A percentile compares a stretch with the other conserved stretches of the same genome.
Evolutionary conservation across 208 protist species (phyloP).

Genomic region (Leishmania martiniquensis): DNA sequence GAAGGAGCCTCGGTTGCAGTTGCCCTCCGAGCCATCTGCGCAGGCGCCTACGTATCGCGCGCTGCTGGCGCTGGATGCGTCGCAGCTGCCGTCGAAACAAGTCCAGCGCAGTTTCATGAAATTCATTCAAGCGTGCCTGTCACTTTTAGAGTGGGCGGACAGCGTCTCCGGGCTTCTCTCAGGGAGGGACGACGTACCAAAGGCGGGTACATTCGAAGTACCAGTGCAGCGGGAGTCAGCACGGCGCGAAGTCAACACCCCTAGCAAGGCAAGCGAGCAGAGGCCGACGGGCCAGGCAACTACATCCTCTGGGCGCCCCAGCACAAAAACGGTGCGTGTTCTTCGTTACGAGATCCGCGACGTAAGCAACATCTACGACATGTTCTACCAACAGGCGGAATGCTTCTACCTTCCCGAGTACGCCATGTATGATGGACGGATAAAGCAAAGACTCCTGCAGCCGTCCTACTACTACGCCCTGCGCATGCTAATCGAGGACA

Average conservation of each 20-base stretch:
- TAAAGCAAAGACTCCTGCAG: constrained; percentile 55
- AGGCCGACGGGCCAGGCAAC: background rate
- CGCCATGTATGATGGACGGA: constrained; percentile 62
- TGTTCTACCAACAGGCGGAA: constrained; percentile 49
- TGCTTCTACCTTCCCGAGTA: constrained; percentile 71
- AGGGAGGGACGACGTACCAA: constrained; percentile 59
- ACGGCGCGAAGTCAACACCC: constrained; percentile 5
- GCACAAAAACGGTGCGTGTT: constrained; percentile 56
- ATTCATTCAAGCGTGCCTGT: constrained; percentile 66
- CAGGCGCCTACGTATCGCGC: constrained; percentile 16
- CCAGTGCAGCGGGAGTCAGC: constrained; percentile 2
- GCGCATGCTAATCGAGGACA: constrained; percentile 53
- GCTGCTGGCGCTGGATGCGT: constrained; percentile 33
- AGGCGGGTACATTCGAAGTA: constrained; percentile 56
- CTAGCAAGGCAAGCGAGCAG: constrained; percentile 3
- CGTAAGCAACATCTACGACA: constrained; percentile 60
- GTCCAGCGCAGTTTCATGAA: constrained; percentile 52
- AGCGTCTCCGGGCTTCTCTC: constrained; percentile 45
- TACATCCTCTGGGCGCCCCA: background rate
- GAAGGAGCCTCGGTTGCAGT: background rate
- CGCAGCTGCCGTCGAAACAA: constrained; percentile 28
- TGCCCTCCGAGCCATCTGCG: constrained; percentile 4
- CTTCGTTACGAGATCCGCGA: constrained; percentile 76
- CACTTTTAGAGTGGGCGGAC: constrained; percentile 51
- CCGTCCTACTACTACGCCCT: constrained; percentile 64